Evolutionary conservation across 768 basidiomycete species (phyloP), one percentile per base, ranked within the genome.

Genomic region (Amanita pseudoporphyria): DNA sequence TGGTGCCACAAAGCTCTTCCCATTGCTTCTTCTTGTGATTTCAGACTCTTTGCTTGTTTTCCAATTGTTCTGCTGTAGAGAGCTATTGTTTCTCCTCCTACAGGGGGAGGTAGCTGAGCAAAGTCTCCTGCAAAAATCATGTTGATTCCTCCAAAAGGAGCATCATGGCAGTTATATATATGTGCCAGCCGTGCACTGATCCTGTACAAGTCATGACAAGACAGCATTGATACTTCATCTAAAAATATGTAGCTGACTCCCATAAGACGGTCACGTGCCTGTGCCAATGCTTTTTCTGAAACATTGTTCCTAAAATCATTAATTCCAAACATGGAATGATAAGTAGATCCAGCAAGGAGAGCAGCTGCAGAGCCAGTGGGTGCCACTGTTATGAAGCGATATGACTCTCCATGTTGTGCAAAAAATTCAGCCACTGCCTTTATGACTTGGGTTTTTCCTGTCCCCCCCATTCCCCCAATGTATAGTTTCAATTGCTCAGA

Each of bases 351-450:
- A n/a, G 49, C 53, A 0, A 67, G 13, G 1, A 60, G 19, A 0
- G 58, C 55, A 9, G 65, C 64, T 2, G 62, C 57, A 6, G 57
- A 30, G 0, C 64, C 64, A 5, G 61, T 66, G 5, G 62, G n/a
- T n/a, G n/a, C n/a, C n/a, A n/a, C n/a, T n/a, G n/a, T n/a, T n/a
- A n/a, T n/a, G n/a, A n/a, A n/a, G 62, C 56, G 19, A 24, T 56
- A 36, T 3, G 30, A 10, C 45, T 65, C 54, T 21, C 6, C 55
- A 45, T 31, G 49, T 7, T 38, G 14, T 6, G 1, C 19, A 46
- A 65, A 64, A 38, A 62, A 59, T 12, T 10, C 6, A 19, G 49
- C 24, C 16, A 62, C 1, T 3, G 58, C 48, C 26, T 54, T 46
- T 9, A 64, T 49, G 0, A 66, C 59, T 13, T 47, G 49, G 0